These are phyloP conservation scores for Mycena capillaripes DNA, from an alignment of 768 basidiomycete species.

Conservation along the genomic window DNA sequence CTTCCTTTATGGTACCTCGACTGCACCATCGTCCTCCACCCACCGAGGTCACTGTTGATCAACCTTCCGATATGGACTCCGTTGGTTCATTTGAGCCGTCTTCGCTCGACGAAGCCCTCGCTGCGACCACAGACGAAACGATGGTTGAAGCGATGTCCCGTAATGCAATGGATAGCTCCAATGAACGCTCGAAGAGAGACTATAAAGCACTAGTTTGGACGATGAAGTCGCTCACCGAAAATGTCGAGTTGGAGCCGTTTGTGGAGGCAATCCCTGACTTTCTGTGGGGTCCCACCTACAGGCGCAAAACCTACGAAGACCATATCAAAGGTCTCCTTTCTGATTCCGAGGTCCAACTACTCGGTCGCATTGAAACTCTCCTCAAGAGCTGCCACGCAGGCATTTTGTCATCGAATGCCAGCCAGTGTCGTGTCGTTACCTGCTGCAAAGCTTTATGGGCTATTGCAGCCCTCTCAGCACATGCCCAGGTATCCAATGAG, in stretches of 20 bases:
- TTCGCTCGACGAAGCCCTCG: not conserved
- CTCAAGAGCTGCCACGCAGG: not conserved
- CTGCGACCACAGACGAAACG: not conserved
- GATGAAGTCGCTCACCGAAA: not conserved
- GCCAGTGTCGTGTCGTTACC: not conserved
- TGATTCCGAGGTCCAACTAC: not conserved
- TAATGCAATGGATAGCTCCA: not conserved
- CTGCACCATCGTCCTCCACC: not conserved
- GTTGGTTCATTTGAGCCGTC: too few relatives aligned
- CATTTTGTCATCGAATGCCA: not conserved
- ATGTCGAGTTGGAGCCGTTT: not conserved
- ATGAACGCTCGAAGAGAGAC: not conserved
- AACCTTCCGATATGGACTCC: not conserved
- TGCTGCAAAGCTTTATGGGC: not conserved
- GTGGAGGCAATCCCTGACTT: not conserved
- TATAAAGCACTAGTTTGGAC: not conserved
- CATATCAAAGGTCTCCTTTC: not conserved
- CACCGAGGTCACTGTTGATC: not conserved
- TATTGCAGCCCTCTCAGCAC: not conserved
- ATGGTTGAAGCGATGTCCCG: not conserved
- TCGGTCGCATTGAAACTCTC: not conserved
- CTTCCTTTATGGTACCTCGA: not conserved
- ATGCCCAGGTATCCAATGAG: not conserved
- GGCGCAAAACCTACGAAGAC: not conserved
- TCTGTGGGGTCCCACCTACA: not conserved